A percentile compares a stretch with the other conserved stretches of the same genome.
Evolutionary conservation across 208 protist species (phyloP).

Genomic region (Wallacemonas sp.): DNA sequence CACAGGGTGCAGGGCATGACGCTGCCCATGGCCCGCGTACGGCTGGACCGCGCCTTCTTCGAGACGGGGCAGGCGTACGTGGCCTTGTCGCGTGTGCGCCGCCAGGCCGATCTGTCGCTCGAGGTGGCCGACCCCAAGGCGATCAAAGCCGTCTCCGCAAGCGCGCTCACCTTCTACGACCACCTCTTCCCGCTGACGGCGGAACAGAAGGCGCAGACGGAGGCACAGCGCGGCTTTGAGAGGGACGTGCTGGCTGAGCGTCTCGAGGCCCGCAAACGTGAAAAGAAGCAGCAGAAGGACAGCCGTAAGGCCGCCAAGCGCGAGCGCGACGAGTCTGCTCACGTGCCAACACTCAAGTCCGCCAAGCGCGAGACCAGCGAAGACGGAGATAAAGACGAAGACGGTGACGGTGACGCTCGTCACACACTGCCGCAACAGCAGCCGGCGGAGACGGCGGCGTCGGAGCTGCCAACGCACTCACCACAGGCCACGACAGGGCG

Average conservation of each 20-base stretch:
- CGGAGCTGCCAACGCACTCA: too few relatives aligned
- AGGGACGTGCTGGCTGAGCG: constrained; percentile 22
- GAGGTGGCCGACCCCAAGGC: constrained; percentile 28
- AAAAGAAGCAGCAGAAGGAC: neutral
- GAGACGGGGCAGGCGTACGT: constrained; percentile 79
- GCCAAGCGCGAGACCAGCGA: too few relatives aligned
- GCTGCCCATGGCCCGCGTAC: constrained; percentile 48
- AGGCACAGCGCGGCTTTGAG: constrained; percentile 3
- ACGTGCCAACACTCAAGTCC: too few relatives aligned
- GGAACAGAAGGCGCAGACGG: neutral
- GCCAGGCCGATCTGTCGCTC: constrained; percentile 36
- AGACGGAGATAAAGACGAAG: too few relatives aligned
- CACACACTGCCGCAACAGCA: too few relatives aligned
- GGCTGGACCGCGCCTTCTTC: constrained; percentile 64
- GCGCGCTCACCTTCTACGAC: constrained; percentile 28
- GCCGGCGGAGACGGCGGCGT: neutral
- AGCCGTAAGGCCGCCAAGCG: neutral
- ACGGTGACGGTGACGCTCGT: too few relatives aligned
- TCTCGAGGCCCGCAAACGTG: neutral
- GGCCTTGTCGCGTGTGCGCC: constrained; percentile 63
- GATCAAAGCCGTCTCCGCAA: constrained; percentile 14
- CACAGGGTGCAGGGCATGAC: constrained; percentile 96
- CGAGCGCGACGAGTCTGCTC: neutral
- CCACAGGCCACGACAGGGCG: too few relatives aligned
- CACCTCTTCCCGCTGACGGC: constrained; percentile 4